Conservation (phyloP, 2,329 filamentous ascomycete species). For the Dichotomopilus funicola region DNA sequence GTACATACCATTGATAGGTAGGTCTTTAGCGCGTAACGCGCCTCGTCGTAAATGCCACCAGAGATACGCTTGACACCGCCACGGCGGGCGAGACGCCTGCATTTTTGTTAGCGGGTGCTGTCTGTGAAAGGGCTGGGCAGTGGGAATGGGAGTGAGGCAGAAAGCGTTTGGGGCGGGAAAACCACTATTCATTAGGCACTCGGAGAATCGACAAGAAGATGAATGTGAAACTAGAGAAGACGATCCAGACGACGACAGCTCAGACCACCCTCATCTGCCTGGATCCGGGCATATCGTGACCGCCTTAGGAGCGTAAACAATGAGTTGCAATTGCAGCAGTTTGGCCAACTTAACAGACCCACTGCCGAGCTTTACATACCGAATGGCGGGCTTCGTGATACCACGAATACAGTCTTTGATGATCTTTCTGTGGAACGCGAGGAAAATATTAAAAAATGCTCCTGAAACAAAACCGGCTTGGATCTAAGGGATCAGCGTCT, state of each 20-base stretch:
- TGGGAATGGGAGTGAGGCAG: neutral
- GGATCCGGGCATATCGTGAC: too few relatives aligned
- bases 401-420: slow-evolving; percentile 42
- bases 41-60: slow-evolving; percentile 55
- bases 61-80: slow-evolving; percentile 74
- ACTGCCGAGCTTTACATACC: neutral
- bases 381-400: slow-evolving; percentile 39
- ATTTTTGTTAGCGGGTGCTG: neutral
- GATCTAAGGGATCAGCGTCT: neutral
- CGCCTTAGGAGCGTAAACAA: too few relatives aligned
- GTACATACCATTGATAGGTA: slow-evolving; percentile 42
- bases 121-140: neutral
- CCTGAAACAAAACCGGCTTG: neutral
- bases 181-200: too few relatives aligned
- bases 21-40: slow-evolving; percentile 44
- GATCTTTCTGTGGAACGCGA: slow-evolving; percentile 36
- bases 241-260: too few relatives aligned
- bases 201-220: too few relatives aligned
- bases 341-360: neutral
- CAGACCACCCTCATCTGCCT: too few relatives aligned
- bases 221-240: too few relatives aligned
- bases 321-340: neutral
- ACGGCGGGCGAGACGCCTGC: slow-evolving; percentile 63
- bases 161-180: too few relatives aligned
- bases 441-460: neutral